Percentiles rank a stretch among this genome's conserved stretches.
These are phyloP conservation scores for Trichosporon asahii DNA, from an alignment of 1,284 basidiomycete species.

Conservation along the genomic window DNA sequence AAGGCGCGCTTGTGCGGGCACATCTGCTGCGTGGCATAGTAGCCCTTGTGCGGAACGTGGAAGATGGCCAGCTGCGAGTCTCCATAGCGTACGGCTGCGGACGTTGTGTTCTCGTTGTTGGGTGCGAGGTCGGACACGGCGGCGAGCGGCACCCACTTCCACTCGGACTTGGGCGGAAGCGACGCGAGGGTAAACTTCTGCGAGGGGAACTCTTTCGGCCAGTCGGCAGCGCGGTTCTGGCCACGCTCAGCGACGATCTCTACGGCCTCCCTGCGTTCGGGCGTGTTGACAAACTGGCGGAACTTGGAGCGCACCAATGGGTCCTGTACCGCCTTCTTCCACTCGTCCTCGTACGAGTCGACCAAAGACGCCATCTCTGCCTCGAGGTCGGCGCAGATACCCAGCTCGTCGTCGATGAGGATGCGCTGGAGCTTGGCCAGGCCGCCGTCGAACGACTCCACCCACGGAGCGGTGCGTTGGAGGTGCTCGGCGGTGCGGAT, in stretches of 20 bases:
- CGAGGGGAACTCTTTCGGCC: no score
- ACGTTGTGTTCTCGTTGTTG: no score
- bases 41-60: no score
- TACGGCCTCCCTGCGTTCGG: slow-evolving; percentile 56
- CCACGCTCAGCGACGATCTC: slow-evolving; percentile 59
- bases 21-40: no score
- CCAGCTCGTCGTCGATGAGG: slow-evolving; percentile 69
- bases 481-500: slow-evolving; percentile 68
- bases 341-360: slow-evolving; percentile 67
- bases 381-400: slow-evolving; percentile 69
- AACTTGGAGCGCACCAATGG: slow-evolving; percentile 60
- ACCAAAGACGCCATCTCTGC: slow-evolving; percentile 66
- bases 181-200: no score
- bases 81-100: slow-evolving; percentile 42
- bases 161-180: no score
- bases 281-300: slow-evolving; percentile 66
- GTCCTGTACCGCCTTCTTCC: slow-evolving; percentile 64
- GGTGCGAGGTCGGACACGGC: no score
- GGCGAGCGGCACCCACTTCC: no score
- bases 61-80: no score
- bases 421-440: slow-evolving; percentile 44
- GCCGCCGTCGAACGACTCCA: slow-evolving; percentile 50
- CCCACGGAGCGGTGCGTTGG: slow-evolving; percentile 70
- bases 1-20: slow-evolving; percentile 45
- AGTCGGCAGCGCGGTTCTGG: no score